Evolutionary conservation across 768 basidiomycete species (phyloP), one percentile per base, ranked within the genome.

Genomic region (Pulveroboletus frians): DNA sequence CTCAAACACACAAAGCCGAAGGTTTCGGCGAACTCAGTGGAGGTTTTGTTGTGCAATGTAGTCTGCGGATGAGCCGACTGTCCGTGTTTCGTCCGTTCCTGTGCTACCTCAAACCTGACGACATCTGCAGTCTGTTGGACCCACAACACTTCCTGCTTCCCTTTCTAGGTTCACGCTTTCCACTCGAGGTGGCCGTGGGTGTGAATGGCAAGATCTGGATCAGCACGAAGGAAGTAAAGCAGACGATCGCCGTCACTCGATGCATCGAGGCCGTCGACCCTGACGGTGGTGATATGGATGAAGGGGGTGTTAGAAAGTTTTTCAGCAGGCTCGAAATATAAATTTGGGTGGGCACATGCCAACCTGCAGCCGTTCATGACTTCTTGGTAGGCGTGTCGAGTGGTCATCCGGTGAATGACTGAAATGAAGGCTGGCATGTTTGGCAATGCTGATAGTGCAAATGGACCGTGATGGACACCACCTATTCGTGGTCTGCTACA

Each of bases 171-270:
- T 75, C 81, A 9, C 77, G 77, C 34, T 92, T 95, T 60, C 89
- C 92, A 8, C 76, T 96, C 40, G 94, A 98, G 60, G 80, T 76
- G 2, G 94, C 92, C 2, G 81, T 92, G 2, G 96, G 96, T 1
- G 73, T 88, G 66, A 99, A 99, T 62, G 95, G 94, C 2, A 80
- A 88, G 37, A 81, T 96, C 15, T 98, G 95, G 95, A 68, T 97
- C 56, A 86, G 76, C 50, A 73, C 91, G 7, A 83, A 84, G 56
- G 84, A 88, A 37, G 69, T 76, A 10, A 81, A 76, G 55, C 82
- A 89, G 58, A 85, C 81, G 9, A 87, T 97, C 43, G 83, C 84
- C 6, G 72, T 85, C 20, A 73, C 81, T 49, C 78, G 89, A 41
- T 89, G 90, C 61, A 84, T 98, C 34, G 85, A 92, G 63, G 83